Base-by-base conservation (phyloP, 2,329 filamentous ascomycete genomes). In the Penicillium sp. region DNA sequence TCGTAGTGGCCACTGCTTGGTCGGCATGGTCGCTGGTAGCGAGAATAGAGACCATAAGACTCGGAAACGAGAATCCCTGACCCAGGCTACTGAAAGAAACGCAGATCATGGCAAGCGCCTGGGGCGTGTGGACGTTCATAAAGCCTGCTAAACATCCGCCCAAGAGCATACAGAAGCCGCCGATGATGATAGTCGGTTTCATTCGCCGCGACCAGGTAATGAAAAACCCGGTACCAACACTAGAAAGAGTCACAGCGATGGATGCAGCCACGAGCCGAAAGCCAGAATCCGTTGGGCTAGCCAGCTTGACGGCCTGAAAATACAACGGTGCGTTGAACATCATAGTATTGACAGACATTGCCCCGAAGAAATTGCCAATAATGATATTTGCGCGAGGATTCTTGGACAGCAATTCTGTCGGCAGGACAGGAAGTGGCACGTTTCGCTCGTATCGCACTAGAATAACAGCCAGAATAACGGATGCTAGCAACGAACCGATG, bases 251-350 rank as follows among this genome's bases (percentile, higher is more conserved):
- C 27, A 84, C 74, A 2, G 82, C 82, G 26, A 86, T 63, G 0
- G 86, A 85, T 5, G 87, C 86, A 7, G 87, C 77, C 21, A 90
- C 81, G 52, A 93, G 86, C 44, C 86, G 84, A 27, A 91, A 82
- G n/a, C 90, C 90, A 0, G 89, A 90, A 24, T 81, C 78, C 0
- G 89, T 91, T 16, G 90, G 86, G 6, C 81, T 83, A 56, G 87
- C 86, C 51, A 89, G 80, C 48, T 90, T 85, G 26, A 91, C 88
- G 37, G 86, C 88, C 70, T 91, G 89, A 75, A 90, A 92, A 77
- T 88, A 93, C 8, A 93, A 78, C 0, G 90, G 90, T 6, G 85
- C 85, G 66, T 88, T 87, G 74, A 90, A 90, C 16, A 90, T 76
- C 61, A 89, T 84, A 3, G 80, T 80, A 59, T 82, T 80, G 57